Base-by-base conservation (phyloP, 2,329 filamentous ascomycete species). In the Claviceps paspali region DNA sequence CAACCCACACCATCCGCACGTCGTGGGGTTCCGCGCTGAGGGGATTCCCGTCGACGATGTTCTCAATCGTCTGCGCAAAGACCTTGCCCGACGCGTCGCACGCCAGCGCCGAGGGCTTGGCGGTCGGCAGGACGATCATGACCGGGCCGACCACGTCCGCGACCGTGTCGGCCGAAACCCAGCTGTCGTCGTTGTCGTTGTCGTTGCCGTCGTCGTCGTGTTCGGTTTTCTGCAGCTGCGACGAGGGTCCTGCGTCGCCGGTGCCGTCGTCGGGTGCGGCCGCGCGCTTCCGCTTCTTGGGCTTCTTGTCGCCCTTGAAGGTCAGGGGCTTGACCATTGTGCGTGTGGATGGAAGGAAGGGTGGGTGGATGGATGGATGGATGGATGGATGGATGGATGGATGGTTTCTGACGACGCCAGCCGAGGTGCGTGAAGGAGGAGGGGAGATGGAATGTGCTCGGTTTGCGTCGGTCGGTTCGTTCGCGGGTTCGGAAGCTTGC, bases 251-350 rank as follows among this genome's bases (percentile, higher is more conserved):
- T 21, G 64, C 59, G 41, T 66, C 61, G 30, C 70, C 55, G 10
- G 58, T 55, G 27, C 63, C 58, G 41, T 67, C 62, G 30, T 73
- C 65, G 30, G 63, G 63, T 6, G 23, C 35, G 36, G 67, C 64
- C 33, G 70, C 61, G 48, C 82, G 76, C 70, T 94, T 95, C 57
- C 85, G 74, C 68, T 95, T 95, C 61, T 91, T 94, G 41, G 74
- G 64, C 63, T 91, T 91, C 61, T 92, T 95, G 63, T 98, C 91
- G 67, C 91, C 91, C 63, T 98, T 98, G 70, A 98, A 98, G 34
- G 76, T 69, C 41, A 98, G 73, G 33, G 88, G 79, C 57, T 93
- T 95, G 49, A 93, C 79, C 82, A 91, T 91, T 43, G 19, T 32
- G 33, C n/a, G n/a, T n/a, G n/a, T n/a, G n/a, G n/a, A n/a, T n/a